These are phyloP conservation scores for Radiomyces spectabilis DNA, from an alignment of 192 early-diverging fungal genomes.

Conservation along the genomic window DNA sequence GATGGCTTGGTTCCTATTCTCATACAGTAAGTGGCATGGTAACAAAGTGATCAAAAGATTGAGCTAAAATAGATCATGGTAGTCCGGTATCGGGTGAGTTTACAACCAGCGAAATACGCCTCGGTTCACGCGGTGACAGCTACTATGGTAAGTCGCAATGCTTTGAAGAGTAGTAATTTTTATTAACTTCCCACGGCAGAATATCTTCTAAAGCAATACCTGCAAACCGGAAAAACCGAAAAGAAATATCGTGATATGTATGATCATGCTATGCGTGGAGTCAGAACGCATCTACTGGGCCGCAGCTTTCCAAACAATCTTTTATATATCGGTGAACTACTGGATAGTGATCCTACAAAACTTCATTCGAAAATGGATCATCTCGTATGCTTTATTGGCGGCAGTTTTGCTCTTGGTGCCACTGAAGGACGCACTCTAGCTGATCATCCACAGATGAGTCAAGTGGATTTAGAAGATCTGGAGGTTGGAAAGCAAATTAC, in stretches of 20 bases:
- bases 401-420: conserved; percentile 70
- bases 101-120: conserved; percentile 48
- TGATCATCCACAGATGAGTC: conserved; percentile 26
- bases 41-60: no score
- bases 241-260: conserved; percentile 61
- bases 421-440: conserved; percentile 48
- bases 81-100: conserved; percentile 52
- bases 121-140: conserved; percentile 80
- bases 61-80: no score
- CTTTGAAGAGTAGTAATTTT: no score
- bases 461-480: conserved; percentile 54
- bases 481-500: conserved; percentile 71
- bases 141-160: conserved; percentile 66
- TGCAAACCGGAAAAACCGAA: conserved; percentile 60
- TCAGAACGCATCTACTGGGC: conserved; percentile 58
- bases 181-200: no score
- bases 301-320: conserved; percentile 48
- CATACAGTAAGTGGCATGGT: conserved; percentile 36
- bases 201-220: conserved; percentile 87
- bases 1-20: conserved; percentile 76
- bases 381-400: conserved; percentile 88
- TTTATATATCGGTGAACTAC: conserved; percentile 62
- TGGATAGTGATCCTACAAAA: conserved; percentile 6
- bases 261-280: conserved; percentile 49
- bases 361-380: conserved; percentile 81